Conservation (phyloP, 176 grass and related monocot genomes). For the Carex parvula region DNA sequence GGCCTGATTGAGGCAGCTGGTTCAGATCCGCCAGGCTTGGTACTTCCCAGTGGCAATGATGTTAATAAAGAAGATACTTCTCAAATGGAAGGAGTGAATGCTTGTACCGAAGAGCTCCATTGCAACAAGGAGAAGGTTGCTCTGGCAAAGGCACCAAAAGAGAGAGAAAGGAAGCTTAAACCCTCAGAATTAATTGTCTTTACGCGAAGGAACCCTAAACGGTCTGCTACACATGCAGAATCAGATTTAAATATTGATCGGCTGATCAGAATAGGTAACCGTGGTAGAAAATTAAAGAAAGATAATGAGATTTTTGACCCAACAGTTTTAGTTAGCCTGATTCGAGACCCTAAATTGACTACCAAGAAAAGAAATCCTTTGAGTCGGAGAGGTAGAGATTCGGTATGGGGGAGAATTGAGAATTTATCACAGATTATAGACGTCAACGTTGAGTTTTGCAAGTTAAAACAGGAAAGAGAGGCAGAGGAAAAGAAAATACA, state of each 20-base stretch:
- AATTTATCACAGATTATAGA: constrained; percentile 46
- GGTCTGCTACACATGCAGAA: constrained; percentile 52
- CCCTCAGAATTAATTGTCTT: constrained; percentile 38
- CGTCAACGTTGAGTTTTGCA: constrained; percentile 40
- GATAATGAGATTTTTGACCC: constrained; percentile 19
- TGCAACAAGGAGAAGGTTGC: background rate
- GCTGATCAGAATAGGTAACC: constrained; percentile 40
- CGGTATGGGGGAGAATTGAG: constrained; percentile 46
- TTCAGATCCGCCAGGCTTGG: background rate
- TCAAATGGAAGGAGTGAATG: background rate
- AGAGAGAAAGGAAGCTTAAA: constrained; percentile 32
- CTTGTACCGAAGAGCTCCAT: background rate
- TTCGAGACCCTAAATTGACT: constrained; percentile 41
- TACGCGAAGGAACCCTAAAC: constrained; percentile 77
- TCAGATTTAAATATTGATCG: constrained; percentile 45
- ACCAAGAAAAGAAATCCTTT: constrained; percentile 59
- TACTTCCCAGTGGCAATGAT: background rate
- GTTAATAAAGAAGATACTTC: background rate
- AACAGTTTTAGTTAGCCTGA: constrained; percentile 33
- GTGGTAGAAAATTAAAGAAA: constrained; percentile 46
- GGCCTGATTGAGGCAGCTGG: background rate
- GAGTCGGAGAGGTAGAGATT: constrained; percentile 38
- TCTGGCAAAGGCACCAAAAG: constrained; percentile 24
- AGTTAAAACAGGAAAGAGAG: constrained; percentile 29
- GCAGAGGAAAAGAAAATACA: constrained; percentile 32